Conservation (phyloP, 169 alveolate species). For the Plasmodium gaboni region DNA sequence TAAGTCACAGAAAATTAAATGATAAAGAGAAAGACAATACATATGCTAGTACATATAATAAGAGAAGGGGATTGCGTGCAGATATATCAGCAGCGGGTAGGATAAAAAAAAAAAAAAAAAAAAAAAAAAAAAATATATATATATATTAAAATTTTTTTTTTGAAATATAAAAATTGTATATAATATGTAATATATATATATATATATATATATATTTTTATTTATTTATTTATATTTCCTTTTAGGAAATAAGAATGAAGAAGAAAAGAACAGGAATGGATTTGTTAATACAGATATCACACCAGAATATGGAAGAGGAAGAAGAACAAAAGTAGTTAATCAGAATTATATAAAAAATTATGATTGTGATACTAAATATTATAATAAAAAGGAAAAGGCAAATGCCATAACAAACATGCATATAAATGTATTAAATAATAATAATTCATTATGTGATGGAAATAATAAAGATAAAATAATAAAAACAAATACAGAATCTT, state of each 20-base stretch:
- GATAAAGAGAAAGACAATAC: no score
- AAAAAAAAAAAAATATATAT: no score
- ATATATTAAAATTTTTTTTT: no score
- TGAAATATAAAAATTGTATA: not conserved
- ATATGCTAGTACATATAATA: no score
- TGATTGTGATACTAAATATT: conserved; percentile 13
- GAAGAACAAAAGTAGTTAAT: conserved; percentile 25
- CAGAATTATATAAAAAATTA: conserved; percentile 38
- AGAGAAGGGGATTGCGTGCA: no score
- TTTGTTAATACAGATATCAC: conserved; percentile 7
- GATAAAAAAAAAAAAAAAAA: no score
- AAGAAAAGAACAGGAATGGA: conserved; percentile 15
- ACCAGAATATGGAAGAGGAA: conserved; percentile 44
- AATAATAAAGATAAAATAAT: conserved; percentile 11
- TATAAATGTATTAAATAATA: not conserved
- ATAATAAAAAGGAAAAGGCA: conserved; percentile 13
- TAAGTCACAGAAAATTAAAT: no score
- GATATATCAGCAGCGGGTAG: no score
- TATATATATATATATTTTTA: not conserved
- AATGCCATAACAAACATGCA: not conserved
- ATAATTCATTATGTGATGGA: not conserved
- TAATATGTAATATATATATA: conserved; percentile 2
- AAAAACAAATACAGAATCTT: conserved; percentile 1
- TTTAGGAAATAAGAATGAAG: conserved; percentile 20
- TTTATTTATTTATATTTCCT: not conserved